These are phyloP conservation scores for Rhodotorula toruloides DNA, from an alignment of 768 basidiomycete species.

Conservation along the genomic window DNA sequence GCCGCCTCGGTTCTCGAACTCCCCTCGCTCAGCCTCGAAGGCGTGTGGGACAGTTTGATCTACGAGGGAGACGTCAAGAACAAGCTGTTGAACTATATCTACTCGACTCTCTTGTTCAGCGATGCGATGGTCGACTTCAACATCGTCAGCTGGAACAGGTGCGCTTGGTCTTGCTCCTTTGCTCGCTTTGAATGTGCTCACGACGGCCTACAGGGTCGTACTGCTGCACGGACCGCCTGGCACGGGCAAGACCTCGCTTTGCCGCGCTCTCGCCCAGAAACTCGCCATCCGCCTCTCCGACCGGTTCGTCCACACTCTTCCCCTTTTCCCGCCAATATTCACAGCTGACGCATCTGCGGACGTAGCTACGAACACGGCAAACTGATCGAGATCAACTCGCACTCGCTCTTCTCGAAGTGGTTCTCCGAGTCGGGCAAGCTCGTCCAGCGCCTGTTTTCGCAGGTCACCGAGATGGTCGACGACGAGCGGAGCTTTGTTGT, in stretches of 20 bases:
- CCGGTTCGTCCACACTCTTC: slow-evolving; percentile 52
- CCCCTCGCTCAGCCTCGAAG: slow-evolving; percentile 76
- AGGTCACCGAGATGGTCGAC: slow-evolving; percentile 82
- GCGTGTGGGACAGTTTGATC: slow-evolving; percentile 80
- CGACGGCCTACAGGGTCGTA: slow-evolving; percentile 55
- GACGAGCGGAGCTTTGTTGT: slow-evolving; percentile 88
- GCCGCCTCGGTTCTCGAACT: slow-evolving; percentile 86
- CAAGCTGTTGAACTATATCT: slow-evolving; percentile 80
- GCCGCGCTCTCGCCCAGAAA: slow-evolving; percentile 91
- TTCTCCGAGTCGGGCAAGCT: slow-evolving; percentile 98
- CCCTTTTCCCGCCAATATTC: background rate
- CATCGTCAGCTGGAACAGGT: slow-evolving; percentile 89
- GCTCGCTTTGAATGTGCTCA: background rate
- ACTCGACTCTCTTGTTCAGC: slow-evolving; percentile 86
- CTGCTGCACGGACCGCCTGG: slow-evolving; percentile 94
- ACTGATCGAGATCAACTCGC: slow-evolving; percentile 93
- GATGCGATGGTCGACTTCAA: slow-evolving; percentile 61
- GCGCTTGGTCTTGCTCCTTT: slow-evolving; percentile 6
- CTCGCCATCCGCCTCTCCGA: slow-evolving; percentile 82
- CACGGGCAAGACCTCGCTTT: slow-evolving; percentile 89
- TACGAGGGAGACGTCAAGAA: slow-evolving; percentile 77
- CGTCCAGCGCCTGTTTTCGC: slow-evolving; percentile 84
- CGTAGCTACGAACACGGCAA: slow-evolving; percentile 76
- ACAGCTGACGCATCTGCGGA: background rate
- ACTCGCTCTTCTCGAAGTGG: slow-evolving; percentile 97